Percentiles rank a stretch among this genome's conserved stretches.
Evolutionary conservation across 495 filamentous ascomycete species (phyloP).

Genomic region (Rhypophila decipiens): DNA sequence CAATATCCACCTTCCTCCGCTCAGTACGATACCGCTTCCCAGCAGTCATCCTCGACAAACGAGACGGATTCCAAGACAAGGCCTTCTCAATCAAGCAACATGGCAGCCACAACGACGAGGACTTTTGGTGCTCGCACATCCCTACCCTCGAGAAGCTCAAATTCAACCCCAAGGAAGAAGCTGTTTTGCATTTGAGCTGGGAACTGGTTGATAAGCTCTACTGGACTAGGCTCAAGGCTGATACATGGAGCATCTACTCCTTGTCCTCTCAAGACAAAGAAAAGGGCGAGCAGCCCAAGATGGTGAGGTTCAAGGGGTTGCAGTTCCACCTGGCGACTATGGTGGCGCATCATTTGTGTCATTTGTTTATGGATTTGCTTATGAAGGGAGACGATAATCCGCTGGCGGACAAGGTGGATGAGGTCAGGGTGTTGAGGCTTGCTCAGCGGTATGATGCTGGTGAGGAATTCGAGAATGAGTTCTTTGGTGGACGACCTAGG

Average conservation of each 20-base stretch:
- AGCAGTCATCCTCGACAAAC: slow-evolving; percentile 11
- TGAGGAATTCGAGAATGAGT: slow-evolving; percentile 15
- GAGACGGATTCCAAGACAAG: slow-evolving; percentile 11
- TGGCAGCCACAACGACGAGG: not conserved
- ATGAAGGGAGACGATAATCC: slow-evolving; percentile 1
- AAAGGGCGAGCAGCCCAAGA: slow-evolving; percentile 4
- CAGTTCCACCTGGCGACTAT: slow-evolving; percentile 15
- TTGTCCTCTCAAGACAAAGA: slow-evolving; percentile 5
- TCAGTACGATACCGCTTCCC: slow-evolving; percentile 14
- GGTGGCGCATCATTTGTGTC: slow-evolving; percentile 19
- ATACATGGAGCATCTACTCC: too few relatives aligned
- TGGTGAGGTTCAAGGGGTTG: slow-evolving; percentile 10
- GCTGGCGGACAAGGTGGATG: slow-evolving; percentile 6
- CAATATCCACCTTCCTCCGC: slow-evolving; percentile 13
- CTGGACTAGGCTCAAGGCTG: slow-evolving; percentile 13
- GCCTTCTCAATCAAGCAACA: too few relatives aligned
- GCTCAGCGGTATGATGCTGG: slow-evolving; percentile 14
- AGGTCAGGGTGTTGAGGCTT: slow-evolving; percentile 12
- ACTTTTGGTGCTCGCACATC: slow-evolving; percentile 2
- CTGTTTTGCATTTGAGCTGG: slow-evolving; percentile 14
- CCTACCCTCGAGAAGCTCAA: slow-evolving; percentile 1
- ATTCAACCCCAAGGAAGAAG: slow-evolving; percentile 13
- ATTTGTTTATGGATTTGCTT: slow-evolving; percentile 16
- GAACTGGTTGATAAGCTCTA: slow-evolving; percentile 17
- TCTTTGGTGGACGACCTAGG: slow-evolving; percentile 17